Evolutionary conservation across 2,329 filamentous ascomycete species (phyloP), one percentile per base, ranked within the genome.

Genomic region (Ilyonectria destructans): DNA sequence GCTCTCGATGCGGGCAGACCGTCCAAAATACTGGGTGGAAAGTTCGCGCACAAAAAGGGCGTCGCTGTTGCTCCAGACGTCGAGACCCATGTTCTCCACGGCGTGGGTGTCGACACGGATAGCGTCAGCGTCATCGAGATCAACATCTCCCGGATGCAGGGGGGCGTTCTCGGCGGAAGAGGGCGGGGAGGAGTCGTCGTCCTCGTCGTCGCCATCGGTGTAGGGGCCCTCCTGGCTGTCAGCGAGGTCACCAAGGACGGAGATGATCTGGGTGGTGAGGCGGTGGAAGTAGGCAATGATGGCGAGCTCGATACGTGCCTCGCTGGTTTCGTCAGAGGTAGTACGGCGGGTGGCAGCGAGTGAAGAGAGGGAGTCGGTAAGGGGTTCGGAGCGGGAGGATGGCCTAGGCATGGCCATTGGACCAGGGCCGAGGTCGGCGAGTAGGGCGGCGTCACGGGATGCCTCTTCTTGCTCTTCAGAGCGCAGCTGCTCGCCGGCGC

Each of bases 261-360:
- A 85, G 23, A 96, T 81, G 49, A 94, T 85, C 73, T 89, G 85
- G 2, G 88, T 87, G 0, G 93, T 95, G 58, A 94, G 85, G 1
- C 93, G 89, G 80, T 95, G 93, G 80, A 96, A 96, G 80, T 95
- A 96, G 1, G 92, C 91, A 62, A 95, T 93, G 58, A 94, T 88
- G 46, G 91, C 89, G 68, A 94, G 90, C 77, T 95, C 92, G 12
- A 88, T 78, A 54, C 83, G 80, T 51, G 87, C 86, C 71, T 87
- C 83, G 31, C 84, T 82, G 6, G 80, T 75, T 13, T 79, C 78
- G 2, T 77, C 74, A n/a, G 74, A 67, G 7, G 75, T 75, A 4
- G 75, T 75, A 59, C 80, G 80, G 51, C 79, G 79, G 45, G 77
- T 82, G 26, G 80, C 48, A 35, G 70, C 80, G 19, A 87, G 78